Base-by-base conservation (phyloP, 768 basidiomycete genomes). In the Kwoniella botswanensis region DNA sequence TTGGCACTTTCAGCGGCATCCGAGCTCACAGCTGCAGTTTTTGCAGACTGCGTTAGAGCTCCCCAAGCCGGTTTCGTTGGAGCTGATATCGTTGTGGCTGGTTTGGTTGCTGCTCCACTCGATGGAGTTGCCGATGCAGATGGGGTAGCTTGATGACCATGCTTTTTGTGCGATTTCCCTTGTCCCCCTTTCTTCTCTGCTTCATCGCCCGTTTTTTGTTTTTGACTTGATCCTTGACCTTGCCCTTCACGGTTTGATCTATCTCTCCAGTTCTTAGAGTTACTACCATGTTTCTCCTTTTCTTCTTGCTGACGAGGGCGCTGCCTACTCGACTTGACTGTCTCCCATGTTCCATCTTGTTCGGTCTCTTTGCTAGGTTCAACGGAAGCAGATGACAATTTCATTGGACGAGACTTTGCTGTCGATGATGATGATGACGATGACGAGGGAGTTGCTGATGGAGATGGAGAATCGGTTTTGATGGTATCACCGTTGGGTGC, bases 331-430 rank as follows among this genome's bases (percentile, higher is more conserved):
- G 74, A 65, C 50, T 70, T 71, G 0, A 78, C 77, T 13, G 75
- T 80, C 67, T 80, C 76, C 79, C 79, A 80, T 22, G 74, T 50
- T 54, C 71, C 79, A 54, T 78, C 79, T 52, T 76, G 76, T 56
- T 62, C 63, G n/a, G 44, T 13, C 44, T 67, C 29, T 15, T 63
- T 56, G 41, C 54, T 55, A 6, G 56, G 50, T n/a, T 65, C 24
- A n/a, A 73, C n/a, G 41, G 72, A 53, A 42, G 74, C 17, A 22
- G 67, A 43, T 5, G 65, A 41, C 21, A 54, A 18, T 46, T 60
- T 70, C 24, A 10, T n/a, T 26, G 44, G 44, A 26, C 63, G 46
- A 53, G 54, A 13, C 43, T 60, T 64, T n/a, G 22, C 26, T 58
- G 65, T 73, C 0, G 68, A 29, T 17, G 65, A 50, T 1, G 68